Base-by-base conservation (phyloP, 2,329 filamentous ascomycete species). In the Fusarium buharicum region DNA sequence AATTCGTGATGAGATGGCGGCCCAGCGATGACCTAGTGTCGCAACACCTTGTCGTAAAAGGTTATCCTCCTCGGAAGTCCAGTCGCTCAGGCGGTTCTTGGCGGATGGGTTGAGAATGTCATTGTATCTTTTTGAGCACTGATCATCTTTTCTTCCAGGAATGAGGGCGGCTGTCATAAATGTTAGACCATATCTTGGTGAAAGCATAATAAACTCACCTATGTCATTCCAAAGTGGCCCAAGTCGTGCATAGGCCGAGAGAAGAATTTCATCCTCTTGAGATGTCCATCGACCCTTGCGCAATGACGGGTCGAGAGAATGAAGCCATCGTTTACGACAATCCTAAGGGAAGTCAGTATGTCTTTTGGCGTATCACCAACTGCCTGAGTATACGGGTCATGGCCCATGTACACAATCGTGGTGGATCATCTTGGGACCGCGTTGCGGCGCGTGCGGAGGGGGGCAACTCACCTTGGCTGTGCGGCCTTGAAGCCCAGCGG, bases 271-370 rank as follows among this genome's bases (percentile, higher is more conserved):
- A 51, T 72, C 70, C 18, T 72, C 70, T 16, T 72, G 66, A 40
- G 62, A 60, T 9, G 70, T 72, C 70, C 70, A 72, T 38, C 69
- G 44, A 4, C 70, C 70, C 18, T 72, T 72, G 6, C 70, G 62
- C 12, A 72, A 34, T 1, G 70, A 72, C 3, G 70, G 70, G 18
- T 72, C 68, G 6, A 72, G 59, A 9, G 70, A 72, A 44, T 72
- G 70, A 61, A 72, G 71, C 70, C 70, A 72, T 31, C 70, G 64
- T 59, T 72, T 72, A 3, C 70, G 62, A 27, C 70, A 72, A 33
- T 72, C 70, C 68, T 72, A 13, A 1, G 14, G 2, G 0, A 4
- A 20, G 30, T 68, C 16, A 68, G 43, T n/a, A 14, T 31, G 24
- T 16, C n/a, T 6, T 11, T 18, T 37, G 14, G 27, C 34, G n/a